Conservation (phyloP, 2,329 filamentous ascomycete species). For the Talaromyces piceae region DNA sequence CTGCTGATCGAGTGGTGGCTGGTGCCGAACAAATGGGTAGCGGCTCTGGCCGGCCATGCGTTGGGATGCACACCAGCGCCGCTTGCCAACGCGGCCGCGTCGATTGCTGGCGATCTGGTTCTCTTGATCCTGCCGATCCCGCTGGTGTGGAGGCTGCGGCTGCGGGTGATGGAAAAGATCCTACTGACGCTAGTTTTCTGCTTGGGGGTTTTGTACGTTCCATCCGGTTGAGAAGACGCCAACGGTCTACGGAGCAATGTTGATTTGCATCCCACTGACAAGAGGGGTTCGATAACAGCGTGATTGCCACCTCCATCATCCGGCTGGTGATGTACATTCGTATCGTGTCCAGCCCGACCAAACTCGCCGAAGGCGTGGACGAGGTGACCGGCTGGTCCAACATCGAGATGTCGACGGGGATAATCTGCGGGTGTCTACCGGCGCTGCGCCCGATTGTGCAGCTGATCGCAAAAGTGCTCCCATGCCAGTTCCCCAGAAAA, state of each 20-base stretch:
- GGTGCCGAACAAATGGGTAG: slow-evolving; percentile 20
- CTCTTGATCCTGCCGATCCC: slow-evolving; percentile 20
- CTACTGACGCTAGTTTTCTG: slow-evolving; percentile 17
- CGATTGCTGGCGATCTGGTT: slow-evolving; percentile 17
- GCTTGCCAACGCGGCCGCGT: slow-evolving; percentile 18
- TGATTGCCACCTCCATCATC: slow-evolving; percentile 19
- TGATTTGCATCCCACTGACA: no score
- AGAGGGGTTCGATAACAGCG: slow-evolving; percentile 10
- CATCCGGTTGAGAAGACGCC: no score
- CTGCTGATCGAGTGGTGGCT: slow-evolving; percentile 23
- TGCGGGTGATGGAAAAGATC: slow-evolving; percentile 15
- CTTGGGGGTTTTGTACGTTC: slow-evolving; percentile 17
- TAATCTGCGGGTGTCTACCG: slow-evolving; percentile 20
- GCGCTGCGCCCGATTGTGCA: slow-evolving; percentile 19
- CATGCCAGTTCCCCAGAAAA: neutral
- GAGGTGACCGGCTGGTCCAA: slow-evolving; percentile 22
- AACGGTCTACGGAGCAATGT: no score
- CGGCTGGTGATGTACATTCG: slow-evolving; percentile 20
- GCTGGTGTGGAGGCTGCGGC: slow-evolving; percentile 22
- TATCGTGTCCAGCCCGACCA: slow-evolving; percentile 13
- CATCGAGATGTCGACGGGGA: slow-evolving; percentile 23
- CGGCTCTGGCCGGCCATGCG: slow-evolving; percentile 17
- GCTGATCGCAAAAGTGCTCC: slow-evolving; percentile 4
- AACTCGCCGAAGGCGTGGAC: slow-evolving; percentile 16
- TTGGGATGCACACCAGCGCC: slow-evolving; percentile 18